Percentiles rank a stretch among this genome's conserved stretches.
These are phyloP conservation scores for Trichoderma koningii DNA, from an alignment of 2,329 filamentous ascomycete species.

Conservation along the genomic window DNA sequence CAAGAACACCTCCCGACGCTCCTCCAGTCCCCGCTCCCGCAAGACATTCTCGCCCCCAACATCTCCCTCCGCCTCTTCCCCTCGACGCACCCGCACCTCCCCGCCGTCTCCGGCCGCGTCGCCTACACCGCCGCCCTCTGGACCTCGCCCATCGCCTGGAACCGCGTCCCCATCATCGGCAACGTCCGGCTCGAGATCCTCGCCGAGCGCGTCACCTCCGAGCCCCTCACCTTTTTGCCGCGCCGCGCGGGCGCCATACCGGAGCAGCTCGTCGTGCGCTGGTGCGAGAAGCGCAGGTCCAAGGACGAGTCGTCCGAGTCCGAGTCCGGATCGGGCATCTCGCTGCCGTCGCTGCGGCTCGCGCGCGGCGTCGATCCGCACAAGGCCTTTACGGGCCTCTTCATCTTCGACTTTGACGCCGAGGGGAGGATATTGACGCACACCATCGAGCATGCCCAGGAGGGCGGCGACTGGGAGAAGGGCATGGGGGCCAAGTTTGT, in stretches of 20 bases:
- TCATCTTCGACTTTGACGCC: slow-evolving; percentile 92
- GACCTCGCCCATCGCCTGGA: slow-evolving; percentile 97
- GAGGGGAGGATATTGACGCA: slow-evolving; percentile 83
- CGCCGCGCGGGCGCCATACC: slow-evolving; percentile 56
- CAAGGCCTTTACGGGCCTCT: slow-evolving; percentile 85
- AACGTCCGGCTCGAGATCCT: slow-evolving; percentile 87
- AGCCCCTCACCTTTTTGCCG: slow-evolving; percentile 52
- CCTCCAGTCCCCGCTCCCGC: slow-evolving; percentile 66
- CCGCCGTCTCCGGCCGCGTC: slow-evolving; percentile 85
- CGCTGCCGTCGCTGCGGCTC: slow-evolving; percentile 46
- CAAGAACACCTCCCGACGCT: slow-evolving; percentile 68
- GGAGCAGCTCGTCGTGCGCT: slow-evolving; percentile 88
- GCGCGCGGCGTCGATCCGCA: slow-evolving; percentile 51
- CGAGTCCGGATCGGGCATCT: slow-evolving; percentile 43
- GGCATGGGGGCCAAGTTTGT: slow-evolving; percentile 82
- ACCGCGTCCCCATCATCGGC: slow-evolving; percentile 83
- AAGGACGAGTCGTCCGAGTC: slow-evolving; percentile 34
- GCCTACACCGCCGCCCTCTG: slow-evolving; percentile 91
- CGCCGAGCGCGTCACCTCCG: slow-evolving; percentile 81
- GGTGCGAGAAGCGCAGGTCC: slow-evolving; percentile 59
- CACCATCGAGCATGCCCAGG: slow-evolving; percentile 91
- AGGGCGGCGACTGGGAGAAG: slow-evolving; percentile 78
- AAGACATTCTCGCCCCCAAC: slow-evolving; percentile 74
- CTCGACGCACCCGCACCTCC: slow-evolving; percentile 82
- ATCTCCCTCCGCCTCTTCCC: slow-evolving; percentile 72